phyloP scores from a whole-genome alignment of 1,139 yeast species.

The Yamadazyma diddensiae region DNA sequence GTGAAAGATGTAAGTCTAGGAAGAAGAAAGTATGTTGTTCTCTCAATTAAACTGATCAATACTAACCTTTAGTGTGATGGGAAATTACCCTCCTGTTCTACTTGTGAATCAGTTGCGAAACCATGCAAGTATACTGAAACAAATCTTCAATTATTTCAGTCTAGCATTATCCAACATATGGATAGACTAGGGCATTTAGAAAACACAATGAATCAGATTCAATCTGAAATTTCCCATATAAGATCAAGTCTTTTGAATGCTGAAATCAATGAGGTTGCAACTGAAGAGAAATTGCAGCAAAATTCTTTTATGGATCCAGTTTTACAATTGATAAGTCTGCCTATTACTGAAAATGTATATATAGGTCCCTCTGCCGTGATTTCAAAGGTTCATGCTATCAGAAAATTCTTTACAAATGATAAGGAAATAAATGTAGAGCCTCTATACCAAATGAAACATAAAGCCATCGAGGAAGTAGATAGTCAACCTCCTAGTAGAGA shows the following conservation, averaged over 20 bases:
- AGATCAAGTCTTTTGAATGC: conserved; percentile 5
- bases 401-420: conserved; percentile 14
- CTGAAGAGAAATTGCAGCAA: conserved; percentile 3
- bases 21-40: conserved; percentile 12
- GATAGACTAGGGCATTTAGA: conserved; percentile 8
- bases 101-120: conserved; percentile 5
- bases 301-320: conserved; percentile 9
- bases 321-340: conserved; percentile 9
- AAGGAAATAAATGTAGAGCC: conserved; percentile 8
- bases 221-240: conserved; percentile 8
- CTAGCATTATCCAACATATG: conserved; percentile 6
- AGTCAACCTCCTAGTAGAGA: conserved; percentile 6
- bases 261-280: conserved; percentile 4
- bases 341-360: conserved; percentile 8
- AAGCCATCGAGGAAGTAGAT: conserved; percentile 4
- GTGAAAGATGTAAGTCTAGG: conserved; percentile 12
- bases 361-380: conserved; percentile 14
- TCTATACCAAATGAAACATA: conserved; percentile 4
- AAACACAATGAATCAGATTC: conserved; percentile 3
- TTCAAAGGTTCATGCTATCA: conserved; percentile 16
- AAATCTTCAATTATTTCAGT: conserved; percentile 7
- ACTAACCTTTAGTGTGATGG: conserved; percentile 10
- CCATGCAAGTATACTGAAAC: conserved; percentile 9
- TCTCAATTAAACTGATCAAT: background rate
- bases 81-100: conserved; percentile 9